Base-by-base conservation (phyloP, 2,329 filamentous ascomycete genomes). In the Mollisia scopiformis region DNA sequence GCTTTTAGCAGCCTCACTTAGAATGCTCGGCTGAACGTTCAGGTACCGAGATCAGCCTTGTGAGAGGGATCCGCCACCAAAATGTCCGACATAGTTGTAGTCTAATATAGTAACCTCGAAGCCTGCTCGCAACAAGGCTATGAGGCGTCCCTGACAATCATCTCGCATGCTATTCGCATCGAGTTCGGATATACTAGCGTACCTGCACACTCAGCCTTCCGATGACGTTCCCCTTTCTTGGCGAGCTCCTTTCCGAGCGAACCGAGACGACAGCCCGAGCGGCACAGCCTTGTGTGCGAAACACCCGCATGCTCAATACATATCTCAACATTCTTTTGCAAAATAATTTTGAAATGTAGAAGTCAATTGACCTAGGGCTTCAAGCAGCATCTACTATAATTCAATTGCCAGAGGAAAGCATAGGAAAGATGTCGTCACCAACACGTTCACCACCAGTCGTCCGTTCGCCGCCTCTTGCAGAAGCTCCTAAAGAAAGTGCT, bases 401-500 rank as follows among this genome's bases (percentile, higher is more conserved):
- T 10, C 2, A 28, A 16, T 27, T 25, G 8, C 11, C 13, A 47
- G 4, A 25, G 16, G 6, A 13, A 47, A n/a, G 4, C 6, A 27
- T 13, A 28, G 23, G 25, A 25, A 47, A 28, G 1, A 47, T 47
- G 43, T 47, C 43, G 7, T 57, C 62, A 5, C 57, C 61, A n/a
- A 16, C 57, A 21, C 53, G 46, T 31, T 53, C 62, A 31, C 53
- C 46, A 21, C 37, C 27, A 10, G 13, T 21, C 28, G 46, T 52
- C 16, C 31, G 47, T 14, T 56, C 59, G 16, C 62, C 65, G 27
- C 52, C 50, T 28, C 30, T 63, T 10, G 52, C 59, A 16, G 68
- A 68, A 63, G 62, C 66, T 23, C 67, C 66, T 2, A 68, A 65
- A 43, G 69, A 71, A 52, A 66, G 64, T n/a, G 63, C 64, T 19